Conservation (phyloP, 23 red algal species). For the Agarophyton chilense region DNA sequence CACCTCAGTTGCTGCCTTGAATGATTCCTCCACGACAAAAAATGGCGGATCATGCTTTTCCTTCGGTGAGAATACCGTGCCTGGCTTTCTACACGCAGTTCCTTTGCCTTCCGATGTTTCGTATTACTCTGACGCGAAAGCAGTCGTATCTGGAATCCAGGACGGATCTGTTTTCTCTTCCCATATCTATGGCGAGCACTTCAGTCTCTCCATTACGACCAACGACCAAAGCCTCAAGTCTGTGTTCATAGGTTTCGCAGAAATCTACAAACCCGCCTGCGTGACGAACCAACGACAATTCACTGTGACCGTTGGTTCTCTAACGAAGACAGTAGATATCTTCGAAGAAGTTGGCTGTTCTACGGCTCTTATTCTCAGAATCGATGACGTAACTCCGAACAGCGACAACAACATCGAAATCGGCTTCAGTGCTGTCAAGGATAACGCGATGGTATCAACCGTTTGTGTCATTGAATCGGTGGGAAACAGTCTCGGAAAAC, state of each 20-base stretch:
- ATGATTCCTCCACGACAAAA: neutral
- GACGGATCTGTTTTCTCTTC: conserved; percentile 27
- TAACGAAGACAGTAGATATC: conserved; percentile 39
- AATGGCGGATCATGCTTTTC: conserved; percentile 30
- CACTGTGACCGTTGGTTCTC: conserved; percentile 10
- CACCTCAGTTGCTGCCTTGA: neutral
- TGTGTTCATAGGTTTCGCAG: conserved; percentile 44
- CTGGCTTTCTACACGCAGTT: conserved; percentile 20
- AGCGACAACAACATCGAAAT: neutral
- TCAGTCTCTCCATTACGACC: conserved; percentile 4
- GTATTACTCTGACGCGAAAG: conserved; percentile 9
- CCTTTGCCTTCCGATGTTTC: neutral
- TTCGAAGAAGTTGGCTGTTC: conserved; percentile 47
- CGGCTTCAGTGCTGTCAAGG: neutral
- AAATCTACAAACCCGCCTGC: conserved; percentile 39
- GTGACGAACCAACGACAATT: conserved; percentile 14
- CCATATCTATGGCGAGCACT: conserved; percentile 33
- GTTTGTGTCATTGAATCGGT: conserved; percentile 36
- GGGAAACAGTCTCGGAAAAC: neutral
- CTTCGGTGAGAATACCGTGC: conserved; percentile 14
- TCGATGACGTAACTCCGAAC: conserved; percentile 48
- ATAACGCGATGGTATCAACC: conserved; percentile 35
- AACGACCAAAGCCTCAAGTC: conserved; percentile 8
- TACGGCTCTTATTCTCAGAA: conserved; percentile 37
- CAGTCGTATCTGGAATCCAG: neutral